These are phyloP conservation scores for Ceriops zippeliana DNA, from an alignment of 345 rosid genomes.

Conservation along the genomic window DNA sequence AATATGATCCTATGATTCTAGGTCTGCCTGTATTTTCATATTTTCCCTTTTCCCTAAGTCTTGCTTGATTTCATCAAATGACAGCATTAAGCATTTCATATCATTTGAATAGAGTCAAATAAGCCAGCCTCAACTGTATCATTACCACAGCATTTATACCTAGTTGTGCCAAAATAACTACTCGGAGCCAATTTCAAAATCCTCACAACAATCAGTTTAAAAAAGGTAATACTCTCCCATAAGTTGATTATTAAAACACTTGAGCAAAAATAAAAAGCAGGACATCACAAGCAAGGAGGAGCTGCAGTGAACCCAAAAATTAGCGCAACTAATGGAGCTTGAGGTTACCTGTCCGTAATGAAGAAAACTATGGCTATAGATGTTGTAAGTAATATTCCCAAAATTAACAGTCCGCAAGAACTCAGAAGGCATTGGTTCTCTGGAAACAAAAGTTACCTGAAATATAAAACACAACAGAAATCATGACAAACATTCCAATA, in stretches of 20 bases:
- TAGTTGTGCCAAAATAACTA: not conserved
- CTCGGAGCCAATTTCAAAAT: not conserved
- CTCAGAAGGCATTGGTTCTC: conserved; percentile 62
- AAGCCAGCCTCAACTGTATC: not conserved
- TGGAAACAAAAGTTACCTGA: conserved; percentile 82
- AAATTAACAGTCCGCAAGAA: conserved; percentile 52
- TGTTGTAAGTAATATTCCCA: conserved; percentile 59
- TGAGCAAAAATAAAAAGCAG: not conserved
- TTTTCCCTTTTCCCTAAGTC: not conserved
- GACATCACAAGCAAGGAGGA: not conserved
- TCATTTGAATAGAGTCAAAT: not conserved
- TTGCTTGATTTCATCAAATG: not conserved
- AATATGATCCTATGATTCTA: not conserved
- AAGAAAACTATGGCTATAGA: conserved; percentile 93
- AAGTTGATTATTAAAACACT: not conserved
- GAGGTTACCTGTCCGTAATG: conserved; percentile 75
- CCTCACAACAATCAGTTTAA: not conserved
- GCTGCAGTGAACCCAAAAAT: not conserved
- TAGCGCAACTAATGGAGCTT: conserved; percentile 5
- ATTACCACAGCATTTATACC: not conserved
- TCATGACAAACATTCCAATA: not conserved
- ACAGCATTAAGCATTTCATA: not conserved
- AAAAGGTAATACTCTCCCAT: not conserved
- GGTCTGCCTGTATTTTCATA: no score
- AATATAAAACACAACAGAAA: conserved; percentile 6